Percentiles rank a stretch among this genome's conserved stretches.
phyloP scores from a whole-genome alignment of 2,329 filamentous ascomycete genomes.

The Mycogone perniciosa region DNA sequence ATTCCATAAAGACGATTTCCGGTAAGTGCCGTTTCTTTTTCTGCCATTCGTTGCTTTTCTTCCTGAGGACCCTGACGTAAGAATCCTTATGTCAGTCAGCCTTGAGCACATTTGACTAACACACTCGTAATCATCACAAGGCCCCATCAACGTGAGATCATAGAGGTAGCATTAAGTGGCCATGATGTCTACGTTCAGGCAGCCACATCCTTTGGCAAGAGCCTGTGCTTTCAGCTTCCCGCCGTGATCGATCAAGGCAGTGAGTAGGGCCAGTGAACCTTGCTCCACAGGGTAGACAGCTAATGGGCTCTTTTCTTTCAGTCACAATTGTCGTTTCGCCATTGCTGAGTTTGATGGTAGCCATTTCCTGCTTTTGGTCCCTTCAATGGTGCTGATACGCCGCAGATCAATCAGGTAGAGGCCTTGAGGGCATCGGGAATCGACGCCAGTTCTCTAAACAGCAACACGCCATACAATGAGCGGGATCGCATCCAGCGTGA shows the following conservation, averaged over 20 bases:
- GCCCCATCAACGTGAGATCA: conserved; percentile 81
- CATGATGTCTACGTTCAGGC: conserved; percentile 93
- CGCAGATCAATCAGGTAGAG: conserved; percentile 83
- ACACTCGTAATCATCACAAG: conserved; percentile 34
- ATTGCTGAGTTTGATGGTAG: conserved; percentile 79
- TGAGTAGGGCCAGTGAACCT: conserved; percentile 37
- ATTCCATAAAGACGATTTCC: conserved; percentile 68
- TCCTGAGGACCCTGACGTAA: not conserved
- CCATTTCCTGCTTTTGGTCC: conserved; percentile 4
- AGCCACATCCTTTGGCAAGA: conserved; percentile 86
- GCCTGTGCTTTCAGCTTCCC: conserved; percentile 85
- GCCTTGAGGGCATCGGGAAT: conserved; percentile 69
- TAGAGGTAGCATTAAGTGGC: conserved; percentile 70
- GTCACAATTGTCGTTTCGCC: conserved; percentile 90
- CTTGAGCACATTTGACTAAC: not conserved
- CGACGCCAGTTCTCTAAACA: conserved; percentile 79
- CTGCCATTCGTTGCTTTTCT: not conserved
- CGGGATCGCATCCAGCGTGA: conserved; percentile 68
- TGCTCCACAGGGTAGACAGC: not conserved
- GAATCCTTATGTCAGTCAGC: not conserved
- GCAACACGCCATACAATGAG: conserved; percentile 62
- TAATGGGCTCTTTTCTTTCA: conserved; percentile 25
- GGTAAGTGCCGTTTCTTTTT: conserved; percentile 38
- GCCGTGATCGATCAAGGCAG: conserved; percentile 82
- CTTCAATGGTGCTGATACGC: not conserved